Evolutionary conservation across 2,329 filamentous ascomycete species (phyloP).

Genomic region (Cordyceps fumosorosea): DNA sequence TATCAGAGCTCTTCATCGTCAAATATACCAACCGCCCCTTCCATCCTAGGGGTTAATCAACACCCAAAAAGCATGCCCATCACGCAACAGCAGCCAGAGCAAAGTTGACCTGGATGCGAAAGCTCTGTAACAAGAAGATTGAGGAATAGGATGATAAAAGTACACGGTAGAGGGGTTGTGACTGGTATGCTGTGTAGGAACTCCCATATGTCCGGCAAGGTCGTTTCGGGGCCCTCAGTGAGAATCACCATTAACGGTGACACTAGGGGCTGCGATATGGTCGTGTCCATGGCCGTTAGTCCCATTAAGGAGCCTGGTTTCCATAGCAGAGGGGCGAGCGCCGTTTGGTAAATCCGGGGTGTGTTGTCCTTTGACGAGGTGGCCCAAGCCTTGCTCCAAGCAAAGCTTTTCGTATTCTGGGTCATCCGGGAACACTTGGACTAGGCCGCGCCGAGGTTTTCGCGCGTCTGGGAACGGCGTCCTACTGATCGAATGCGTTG

Average conservation of each 20-base stretch:
- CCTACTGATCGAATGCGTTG: constrained; percentile 40
- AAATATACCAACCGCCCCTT: constrained; percentile 6
- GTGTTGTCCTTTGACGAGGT: constrained; percentile 43
- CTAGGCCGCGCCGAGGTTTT: constrained; percentile 48
- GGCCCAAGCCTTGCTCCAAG: constrained; percentile 49
- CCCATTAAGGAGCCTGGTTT: constrained; percentile 21
- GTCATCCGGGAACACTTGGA: constrained; percentile 47
- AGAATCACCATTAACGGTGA: constrained; percentile 25
- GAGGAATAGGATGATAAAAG: background rate
- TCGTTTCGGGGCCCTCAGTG: background rate
- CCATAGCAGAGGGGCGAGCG: constrained; percentile 39
- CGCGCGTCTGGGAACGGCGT: constrained; percentile 49
- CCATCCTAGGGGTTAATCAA: background rate
- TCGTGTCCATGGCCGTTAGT: constrained; percentile 15
- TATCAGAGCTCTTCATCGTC: constrained; percentile 1
- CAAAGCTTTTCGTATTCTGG: constrained; percentile 51
- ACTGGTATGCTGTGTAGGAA: background rate
- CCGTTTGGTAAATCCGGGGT: constrained; percentile 42
- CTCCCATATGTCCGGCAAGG: background rate
- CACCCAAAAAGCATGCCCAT: constrained; percentile 15
- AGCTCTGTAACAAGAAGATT: constrained; percentile 10
- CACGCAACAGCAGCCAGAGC: background rate
- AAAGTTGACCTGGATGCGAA: background rate
- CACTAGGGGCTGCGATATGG: constrained; percentile 17
- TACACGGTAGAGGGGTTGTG: background rate